Base-by-base conservation (phyloP, 2,329 filamentous ascomycete genomes). In the Aureobasidium sp. region DNA sequence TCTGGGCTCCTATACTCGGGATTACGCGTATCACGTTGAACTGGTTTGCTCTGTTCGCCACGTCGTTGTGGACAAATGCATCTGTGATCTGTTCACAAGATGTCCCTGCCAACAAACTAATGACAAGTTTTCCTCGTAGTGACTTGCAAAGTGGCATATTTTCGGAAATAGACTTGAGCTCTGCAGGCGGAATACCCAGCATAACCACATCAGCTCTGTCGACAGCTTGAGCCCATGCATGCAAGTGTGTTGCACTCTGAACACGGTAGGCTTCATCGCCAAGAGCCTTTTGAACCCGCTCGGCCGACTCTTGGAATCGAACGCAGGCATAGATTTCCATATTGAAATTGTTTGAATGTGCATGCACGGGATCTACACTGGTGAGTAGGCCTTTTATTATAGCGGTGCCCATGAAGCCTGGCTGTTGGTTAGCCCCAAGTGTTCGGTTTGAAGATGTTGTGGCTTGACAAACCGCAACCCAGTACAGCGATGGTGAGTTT, bases 391-490 rank as follows among this genome's bases (percentile, higher is more conserved):
- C 67, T 55, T 67, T 62, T 27, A 68, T 62, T 5, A 68, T 63
- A 15, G 66, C 66, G 13, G 67, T 65, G 20, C 67, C 67, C 64
- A 68, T 67, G 52, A 66, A 67, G 17, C 67, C 67, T 68, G 44
- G 20, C 32, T 17, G 8, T 8, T 1, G 13, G 20, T 42, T n/a
- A 57, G 42, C 12, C 20, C 27, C 20, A 7, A 13, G 17, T 15
- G 17, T 39, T n/a, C 20, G 2, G 8, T 3, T 2, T 23, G 17
- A 2, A 2, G 20, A 36, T 32, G 8, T 20, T 13, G 29, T 5
- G 4, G 13, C 12, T 2, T 53, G 7, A 48, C 46, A 27, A 13
- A 59, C 55, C 55, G 15, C 55, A 37, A 15, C 55, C 55, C n/a
- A 59, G 20, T 20, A 59, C 44, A 3, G 55, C 55, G 6, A 59